These are phyloP conservation scores for Boletus tomentosulus DNA, from an alignment of 768 basidiomycete genomes.

Conservation along the genomic window DNA sequence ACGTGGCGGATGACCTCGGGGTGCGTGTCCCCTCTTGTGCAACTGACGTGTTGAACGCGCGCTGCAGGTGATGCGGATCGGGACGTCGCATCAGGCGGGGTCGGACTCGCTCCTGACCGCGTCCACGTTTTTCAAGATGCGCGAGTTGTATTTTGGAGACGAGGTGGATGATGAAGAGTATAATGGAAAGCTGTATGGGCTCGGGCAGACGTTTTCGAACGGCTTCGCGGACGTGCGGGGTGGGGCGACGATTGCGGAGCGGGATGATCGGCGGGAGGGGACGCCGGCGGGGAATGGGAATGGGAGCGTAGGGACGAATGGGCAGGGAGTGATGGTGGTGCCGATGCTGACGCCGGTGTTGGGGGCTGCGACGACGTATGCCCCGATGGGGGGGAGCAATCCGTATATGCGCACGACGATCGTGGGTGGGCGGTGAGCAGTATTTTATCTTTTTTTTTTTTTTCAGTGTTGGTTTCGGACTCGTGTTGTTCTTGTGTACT, in stretches of 20 bases:
- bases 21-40: slow-evolving; percentile 45
- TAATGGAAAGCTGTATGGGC: slow-evolving; percentile 79
- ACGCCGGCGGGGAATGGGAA: slow-evolving; percentile 37
- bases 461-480: slow-evolving; percentile 9
- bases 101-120: slow-evolving; percentile 95
- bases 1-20: slow-evolving; percentile 93
- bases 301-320: not conserved
- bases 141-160: slow-evolving; percentile 87
- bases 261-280: slow-evolving; percentile 49
- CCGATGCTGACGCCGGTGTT: slow-evolving; percentile 38
- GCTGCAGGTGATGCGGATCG: slow-evolving; percentile 77
- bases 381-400: slow-evolving; percentile 54
- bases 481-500: slow-evolving; percentile 31
- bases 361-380: slow-evolving; percentile 51
- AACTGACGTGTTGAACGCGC: not conserved
- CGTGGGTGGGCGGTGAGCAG: slow-evolving; percentile 45
- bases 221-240: slow-evolving; percentile 66
- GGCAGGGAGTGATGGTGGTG: slow-evolving; percentile 36
- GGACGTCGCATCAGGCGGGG: slow-evolving; percentile 91
- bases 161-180: slow-evolving; percentile 80
- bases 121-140: slow-evolving; percentile 94
- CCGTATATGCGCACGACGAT: slow-evolving; percentile 64
- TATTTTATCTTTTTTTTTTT: slow-evolving; percentile 16
- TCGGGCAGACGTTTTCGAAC: slow-evolving; percentile 78
- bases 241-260: slow-evolving; percentile 57